A percentile compares a stretch with the other conserved stretches of the same genome.
phyloP scores from a whole-genome alignment of 2,329 filamentous ascomycete genomes.

The Xylariaceae sp. region DNA sequence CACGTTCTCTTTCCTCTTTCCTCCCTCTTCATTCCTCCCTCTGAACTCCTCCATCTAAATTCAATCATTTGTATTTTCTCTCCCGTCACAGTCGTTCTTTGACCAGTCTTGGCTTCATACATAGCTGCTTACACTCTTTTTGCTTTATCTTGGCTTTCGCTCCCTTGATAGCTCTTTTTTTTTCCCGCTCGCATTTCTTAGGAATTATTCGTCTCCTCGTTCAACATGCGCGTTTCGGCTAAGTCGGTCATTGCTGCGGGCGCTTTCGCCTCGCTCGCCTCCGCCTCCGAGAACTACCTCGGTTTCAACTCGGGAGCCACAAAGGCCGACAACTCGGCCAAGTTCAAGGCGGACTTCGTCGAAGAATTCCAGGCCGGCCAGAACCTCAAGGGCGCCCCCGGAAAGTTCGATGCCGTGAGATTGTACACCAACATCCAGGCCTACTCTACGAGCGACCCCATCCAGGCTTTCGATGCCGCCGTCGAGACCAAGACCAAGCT shows the following conservation, averaged over 20 bases:
- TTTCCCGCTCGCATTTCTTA: not conserved
- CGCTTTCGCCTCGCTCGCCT: slow-evolving; percentile 19
- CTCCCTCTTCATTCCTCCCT: slow-evolving; percentile 1
- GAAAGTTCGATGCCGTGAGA: slow-evolving; percentile 28
- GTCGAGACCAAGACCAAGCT: slow-evolving; percentile 44
- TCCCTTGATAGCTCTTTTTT: slow-evolving; percentile 8
- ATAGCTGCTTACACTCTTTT: slow-evolving; percentile 12
- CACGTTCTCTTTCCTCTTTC: not conserved
- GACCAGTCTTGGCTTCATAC: slow-evolving; percentile 8
- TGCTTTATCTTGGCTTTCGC: slow-evolving; percentile 4
- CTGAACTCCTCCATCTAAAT: not conserved
- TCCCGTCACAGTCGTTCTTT: slow-evolving; percentile 11
- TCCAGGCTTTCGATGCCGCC: slow-evolving; percentile 64
- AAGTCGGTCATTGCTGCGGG: slow-evolving; percentile 11
- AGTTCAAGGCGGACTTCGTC: slow-evolving; percentile 28
- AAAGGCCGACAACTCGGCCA: slow-evolving; percentile 28
- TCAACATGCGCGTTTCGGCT: slow-evolving; percentile 20
- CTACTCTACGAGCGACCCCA: slow-evolving; percentile 42
- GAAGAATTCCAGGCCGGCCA: slow-evolving; percentile 30
- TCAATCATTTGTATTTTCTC: not conserved
- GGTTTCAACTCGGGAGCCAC: slow-evolving; percentile 32
- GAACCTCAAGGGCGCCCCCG: slow-evolving; percentile 27
- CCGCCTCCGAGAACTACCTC: slow-evolving; percentile 26
- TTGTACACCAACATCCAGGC: slow-evolving; percentile 27
- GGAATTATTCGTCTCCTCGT: not conserved